Evolutionary conservation across 805 yeast species (phyloP).

Genomic region (Yamadazyma kitorensis): DNA sequence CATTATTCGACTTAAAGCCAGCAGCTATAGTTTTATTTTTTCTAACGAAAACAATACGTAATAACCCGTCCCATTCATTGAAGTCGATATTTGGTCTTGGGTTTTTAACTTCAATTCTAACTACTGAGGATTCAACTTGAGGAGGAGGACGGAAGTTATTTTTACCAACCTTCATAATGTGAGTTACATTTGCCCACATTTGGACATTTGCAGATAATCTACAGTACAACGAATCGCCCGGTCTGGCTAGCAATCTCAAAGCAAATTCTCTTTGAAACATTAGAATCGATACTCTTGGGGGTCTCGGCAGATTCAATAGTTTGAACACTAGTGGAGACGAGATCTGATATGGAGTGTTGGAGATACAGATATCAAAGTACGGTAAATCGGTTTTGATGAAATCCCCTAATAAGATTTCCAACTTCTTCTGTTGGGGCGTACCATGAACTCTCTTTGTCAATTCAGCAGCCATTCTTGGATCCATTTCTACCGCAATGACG

Average conservation of each 20-base stretch:
- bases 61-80: conserved; percentile 95
- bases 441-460: conserved; percentile 96
- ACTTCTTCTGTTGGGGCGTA: conserved; percentile 86
- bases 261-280: conserved; percentile 99
- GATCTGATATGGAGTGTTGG: conserved; percentile 97
- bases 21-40: conserved; percentile 92
- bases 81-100: conserved; percentile 95
- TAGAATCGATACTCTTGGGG: conserved; percentile 91
- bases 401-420: conserved; percentile 91
- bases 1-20: conserved; percentile 81
- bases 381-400: conserved; percentile 95
- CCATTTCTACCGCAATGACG: conserved; percentile 97
- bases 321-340: conserved; percentile 96
- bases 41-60: conserved; percentile 88
- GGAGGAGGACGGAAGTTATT: conserved; percentile 98
- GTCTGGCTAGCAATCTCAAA: conserved; percentile 85
- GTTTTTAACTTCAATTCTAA: conserved; percentile 82
- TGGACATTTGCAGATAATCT: conserved; percentile 95
- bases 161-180: conserved; percentile 96
- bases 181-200: conserved; percentile 99
- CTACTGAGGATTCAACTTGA: conserved; percentile 95
- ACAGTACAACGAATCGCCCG: conserved; percentile 93
- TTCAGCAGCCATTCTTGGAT: conserved; percentile 99
- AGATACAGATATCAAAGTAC: conserved; percentile 91
- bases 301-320: conserved; percentile 82